Base-by-base conservation (phyloP, 768 basidiomycete genomes). In the Rhodotorula graminis region DNA sequence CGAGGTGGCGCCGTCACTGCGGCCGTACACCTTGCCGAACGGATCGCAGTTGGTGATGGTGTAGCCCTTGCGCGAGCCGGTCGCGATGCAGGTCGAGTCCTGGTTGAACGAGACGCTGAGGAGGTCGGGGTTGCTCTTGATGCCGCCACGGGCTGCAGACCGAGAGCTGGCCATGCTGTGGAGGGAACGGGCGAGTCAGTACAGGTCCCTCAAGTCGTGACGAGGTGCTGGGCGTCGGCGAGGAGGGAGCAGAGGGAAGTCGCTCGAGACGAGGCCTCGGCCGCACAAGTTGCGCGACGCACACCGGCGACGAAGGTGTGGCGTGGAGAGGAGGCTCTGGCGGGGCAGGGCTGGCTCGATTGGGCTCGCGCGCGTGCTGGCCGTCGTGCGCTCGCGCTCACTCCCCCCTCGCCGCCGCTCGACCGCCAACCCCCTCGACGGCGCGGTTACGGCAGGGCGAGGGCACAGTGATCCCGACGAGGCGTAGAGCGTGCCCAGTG, bases 11-110 rank as follows among this genome's bases (percentile, higher is more conserved):
- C 95, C 94, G 70, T 97, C 93, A 94, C 93, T 93, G 87, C 89
- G 90, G 12, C 92, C 92, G 78, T 94, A 95, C 15, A 99, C 94
- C 75, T 92, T 85, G 49, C 95, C 96, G 80, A 93, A 99, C 63
- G 96, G 96, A 80, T 98, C 96, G 80, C 93, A 96, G 79, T 99
- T 99, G 55, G 92, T 92, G 81, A 99, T 95, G 77, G 89, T 91
- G 80, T 98, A 99, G 2, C 96, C 96, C 80, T 90, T 93, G 75
- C 90, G 87, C 49, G 95, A 95, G 0, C 95, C 96, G 27, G 97
- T 90, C 8, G 93, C 93, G 71, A 98, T 87, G 80, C 94, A 97
- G 74, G 92, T 93, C 81, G 92, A 94, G 81, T 98, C 94, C 79
- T 98, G 95, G 82, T 98, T 98, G 85, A 97, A 97, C 83, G 59